Evolutionary conservation across 306 rosid genomes (phyloP), one percentile per base, ranked within the genome.

Genomic region (Vachellia collinsii): DNA sequence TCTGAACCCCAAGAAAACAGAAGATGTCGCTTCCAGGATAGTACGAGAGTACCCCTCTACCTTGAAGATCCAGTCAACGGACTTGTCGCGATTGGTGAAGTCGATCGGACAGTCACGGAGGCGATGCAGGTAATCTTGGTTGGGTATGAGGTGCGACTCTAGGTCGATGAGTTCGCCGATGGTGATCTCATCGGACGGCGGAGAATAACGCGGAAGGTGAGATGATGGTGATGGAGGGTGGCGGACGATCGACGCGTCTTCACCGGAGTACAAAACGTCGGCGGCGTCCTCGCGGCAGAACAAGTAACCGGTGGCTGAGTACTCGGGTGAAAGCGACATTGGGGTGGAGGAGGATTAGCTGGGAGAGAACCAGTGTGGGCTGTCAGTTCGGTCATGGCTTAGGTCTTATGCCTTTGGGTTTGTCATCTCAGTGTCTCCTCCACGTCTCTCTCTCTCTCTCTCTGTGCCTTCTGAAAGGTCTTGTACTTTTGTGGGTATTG

Each of bases 11-110:
- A 29, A 22, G 22, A 0, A 22, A 58, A 22, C 29, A 23, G 38
- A 20, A 16, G 20, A 11, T 0, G 11, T 69, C 0, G 43, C 22
- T 58, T 10, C 41, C 9, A 6, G 39, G 3, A 8, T 1, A 71
- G 1, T 11, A 17, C 56, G 54, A 3, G 10, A 22, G 38, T 79
- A 80, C 48, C 48, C 72, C 48, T 19, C 8, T 39, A 39, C 93
- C 89, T 86, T 91, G 13, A 93, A 77, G 88, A 93, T 91, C 98
- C 98, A 93, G 88, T 80, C 84, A 74, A 91, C 80, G 81, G 97
- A 88, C 76, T 91, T 90, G 6, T 81, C 80, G 19, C 97, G 98
- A 36, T 86, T 80, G 6, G 84, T 83, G 70, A 74, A 34, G 82
- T 88, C 90, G 44, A 85, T 64, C 25, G 73, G 42, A 22, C 88